phyloP scores from a whole-genome alignment of 345 rosid species.

The Physaria fendleri region DNA sequence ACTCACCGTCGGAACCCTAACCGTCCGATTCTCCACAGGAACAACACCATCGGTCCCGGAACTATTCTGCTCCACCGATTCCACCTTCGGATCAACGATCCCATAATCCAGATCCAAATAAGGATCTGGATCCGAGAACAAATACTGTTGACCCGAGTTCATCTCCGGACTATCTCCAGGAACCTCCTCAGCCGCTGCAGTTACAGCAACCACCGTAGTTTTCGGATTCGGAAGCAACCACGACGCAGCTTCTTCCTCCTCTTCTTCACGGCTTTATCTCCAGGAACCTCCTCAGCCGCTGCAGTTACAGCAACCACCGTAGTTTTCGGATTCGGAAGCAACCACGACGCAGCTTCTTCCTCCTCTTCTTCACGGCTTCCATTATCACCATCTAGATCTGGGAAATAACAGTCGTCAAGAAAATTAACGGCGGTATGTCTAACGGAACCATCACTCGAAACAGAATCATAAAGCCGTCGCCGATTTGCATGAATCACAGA shows the following conservation, averaged over 20 bases:
- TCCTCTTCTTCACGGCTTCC: slow-evolving; percentile 62
- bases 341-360: slow-evolving; percentile 93
- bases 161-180: slow-evolving; percentile 43
- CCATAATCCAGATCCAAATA: slow-evolving; percentile 69
- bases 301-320: too few species aligned
- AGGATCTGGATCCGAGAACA: slow-evolving; percentile 71
- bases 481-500: too few species aligned
- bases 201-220: background rate
- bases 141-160: slow-evolving; percentile 56
- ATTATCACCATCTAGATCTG: slow-evolving; percentile 39
- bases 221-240: too few species aligned
- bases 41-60: slow-evolving; percentile 88
- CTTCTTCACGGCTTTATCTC: too few species aligned
- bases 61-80: slow-evolving; percentile 62
- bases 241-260: too few species aligned
- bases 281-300: too few species aligned
- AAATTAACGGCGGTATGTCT: slow-evolving; percentile 45
- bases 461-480: slow-evolving; percentile 67
- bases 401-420: slow-evolving; percentile 50
- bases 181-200: background rate
- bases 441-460: slow-evolving; percentile 24
- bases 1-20: slow-evolving; percentile 34
- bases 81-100: slow-evolving; percentile 54
- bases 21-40: slow-evolving; percentile 48
- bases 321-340: slow-evolving; percentile 59